Conservation (phyloP, 1,139 yeast species). For the Pichia cactophila region DNA sequence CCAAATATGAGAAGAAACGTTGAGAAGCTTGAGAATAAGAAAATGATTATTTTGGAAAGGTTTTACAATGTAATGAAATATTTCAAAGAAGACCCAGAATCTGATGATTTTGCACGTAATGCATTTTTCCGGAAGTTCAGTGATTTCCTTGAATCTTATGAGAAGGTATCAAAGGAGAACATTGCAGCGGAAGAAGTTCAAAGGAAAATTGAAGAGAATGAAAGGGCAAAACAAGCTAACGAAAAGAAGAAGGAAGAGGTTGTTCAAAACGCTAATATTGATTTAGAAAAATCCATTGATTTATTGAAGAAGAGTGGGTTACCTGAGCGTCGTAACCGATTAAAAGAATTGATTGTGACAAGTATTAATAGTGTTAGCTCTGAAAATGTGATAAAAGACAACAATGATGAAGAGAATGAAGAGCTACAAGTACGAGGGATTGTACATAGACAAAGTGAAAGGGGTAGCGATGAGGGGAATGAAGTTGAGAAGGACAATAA, state of each 20-base stretch:
- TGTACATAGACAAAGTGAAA: not conserved
- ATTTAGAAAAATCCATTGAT: slow-evolving; percentile 68
- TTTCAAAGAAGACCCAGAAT: slow-evolving; percentile 69
- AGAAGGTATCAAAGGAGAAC: slow-evolving; percentile 72
- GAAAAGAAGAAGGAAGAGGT: slow-evolving; percentile 28
- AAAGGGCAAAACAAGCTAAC: slow-evolving; percentile 48
- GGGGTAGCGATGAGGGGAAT: not conserved
- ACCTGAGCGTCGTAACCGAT: slow-evolving; percentile 30
- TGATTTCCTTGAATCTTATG: slow-evolving; percentile 67
- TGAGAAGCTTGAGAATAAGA: slow-evolving; percentile 56
- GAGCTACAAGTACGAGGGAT: not conserved
- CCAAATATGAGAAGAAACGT: slow-evolving; percentile 65
- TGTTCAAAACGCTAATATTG: slow-evolving; percentile 34
- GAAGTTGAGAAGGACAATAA: not conserved
- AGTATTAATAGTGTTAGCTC: slow-evolving; percentile 8
- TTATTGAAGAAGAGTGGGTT: slow-evolving; percentile 72
- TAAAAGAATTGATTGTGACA: slow-evolving; percentile 14
- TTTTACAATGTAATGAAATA: slow-evolving; percentile 64
- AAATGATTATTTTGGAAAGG: slow-evolving; percentile 54
- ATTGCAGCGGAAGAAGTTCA: slow-evolving; percentile 71
- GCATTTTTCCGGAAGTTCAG: slow-evolving; percentile 72
- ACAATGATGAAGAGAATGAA: not conserved
- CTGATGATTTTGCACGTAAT: slow-evolving; percentile 58
- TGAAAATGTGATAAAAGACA: not conserved
- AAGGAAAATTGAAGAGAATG: slow-evolving; percentile 68